A percentile compares a stretch with the other conserved stretches of the same genome.
phyloP scores from a whole-genome alignment of 306 rosid genomes.

The Sechiopsis laciniata region DNA sequence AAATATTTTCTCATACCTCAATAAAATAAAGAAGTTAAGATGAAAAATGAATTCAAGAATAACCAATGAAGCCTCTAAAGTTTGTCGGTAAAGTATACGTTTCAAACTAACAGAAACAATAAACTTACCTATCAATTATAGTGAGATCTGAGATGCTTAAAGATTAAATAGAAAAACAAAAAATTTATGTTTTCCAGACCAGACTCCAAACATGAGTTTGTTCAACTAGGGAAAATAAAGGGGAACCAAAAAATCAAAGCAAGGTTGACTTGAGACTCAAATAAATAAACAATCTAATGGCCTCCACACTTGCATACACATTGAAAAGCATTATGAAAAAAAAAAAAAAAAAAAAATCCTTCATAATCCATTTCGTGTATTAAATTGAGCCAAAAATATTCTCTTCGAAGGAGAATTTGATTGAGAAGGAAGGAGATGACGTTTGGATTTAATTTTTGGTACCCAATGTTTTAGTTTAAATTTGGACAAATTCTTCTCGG shows the following conservation, averaged over 20 bases:
- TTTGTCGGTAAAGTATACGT: neutral
- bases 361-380: neutral
- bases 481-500: neutral
- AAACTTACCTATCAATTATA: neutral
- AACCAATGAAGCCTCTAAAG: neutral
- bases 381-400: neutral
- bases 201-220: neutral
- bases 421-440: no score
- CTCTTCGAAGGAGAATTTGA: neutral
- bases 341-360: neutral
- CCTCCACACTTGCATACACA: slow-evolving; percentile 26
- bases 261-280: slow-evolving; percentile 32
- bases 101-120: neutral
- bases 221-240: neutral
- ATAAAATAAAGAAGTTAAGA: neutral
- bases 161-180: neutral
- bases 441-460: neutral
- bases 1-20: neutral
- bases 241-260: neutral
- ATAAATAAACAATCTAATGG: no score
- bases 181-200: no score
- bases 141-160: neutral
- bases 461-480: neutral
- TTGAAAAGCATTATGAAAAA: neutral
- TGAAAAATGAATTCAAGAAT: no score